These are phyloP conservation scores for Phytophthora idaei DNA, from an alignment of 352 stramenopile species.

Conservation along the genomic window DNA sequence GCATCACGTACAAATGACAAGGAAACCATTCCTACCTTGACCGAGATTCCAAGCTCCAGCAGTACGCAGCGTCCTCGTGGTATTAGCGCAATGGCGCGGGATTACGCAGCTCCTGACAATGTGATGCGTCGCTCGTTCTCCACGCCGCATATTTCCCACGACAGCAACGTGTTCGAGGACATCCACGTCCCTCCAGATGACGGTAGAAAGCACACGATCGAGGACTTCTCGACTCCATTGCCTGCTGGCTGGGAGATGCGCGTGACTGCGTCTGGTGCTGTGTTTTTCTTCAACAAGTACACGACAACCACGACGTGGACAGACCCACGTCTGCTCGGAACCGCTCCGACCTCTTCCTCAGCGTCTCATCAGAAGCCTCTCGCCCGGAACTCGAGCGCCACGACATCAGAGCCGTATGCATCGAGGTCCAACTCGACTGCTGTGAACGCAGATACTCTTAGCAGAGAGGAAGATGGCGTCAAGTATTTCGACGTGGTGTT, in stretches of 20 bases:
- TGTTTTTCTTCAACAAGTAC: conserved; percentile 84
- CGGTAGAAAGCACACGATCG: conserved; percentile 61
- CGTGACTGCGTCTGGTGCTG: conserved; percentile 62
- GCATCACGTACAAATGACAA: conserved; percentile 1
- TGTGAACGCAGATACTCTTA: conserved; percentile 4
- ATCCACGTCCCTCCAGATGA: conserved; percentile 61
- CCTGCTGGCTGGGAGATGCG: conserved; percentile 85
- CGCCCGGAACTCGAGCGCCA: conserved; percentile 16
- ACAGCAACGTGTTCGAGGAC: conserved; percentile 29
- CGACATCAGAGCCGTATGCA: conserved; percentile 15
- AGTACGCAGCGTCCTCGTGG: conserved; percentile 31
- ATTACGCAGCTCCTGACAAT: conserved; percentile 36
- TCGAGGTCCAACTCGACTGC: conserved; percentile 31
- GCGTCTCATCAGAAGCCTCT: conserved; percentile 19
- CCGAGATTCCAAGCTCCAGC: conserved; percentile 11
- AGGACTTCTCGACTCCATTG: conserved; percentile 79
- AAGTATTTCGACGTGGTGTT: conserved; percentile 77
- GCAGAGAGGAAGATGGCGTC: conserved; percentile 21
- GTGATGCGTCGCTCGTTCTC: conserved; percentile 49
- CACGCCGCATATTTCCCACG: conserved; percentile 41
- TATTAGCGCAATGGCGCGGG: conserved; percentile 27
- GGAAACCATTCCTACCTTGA: background rate
- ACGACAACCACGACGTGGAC: conserved; percentile 80
- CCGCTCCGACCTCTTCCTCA: conserved; percentile 18
- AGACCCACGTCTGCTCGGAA: conserved; percentile 51